A percentile compares a stretch with the other conserved stretches of the same genome.
Evolutionary conservation across 1,139 yeast genomes (phyloP).

Genomic region (Martiniozyma asiatica): DNA sequence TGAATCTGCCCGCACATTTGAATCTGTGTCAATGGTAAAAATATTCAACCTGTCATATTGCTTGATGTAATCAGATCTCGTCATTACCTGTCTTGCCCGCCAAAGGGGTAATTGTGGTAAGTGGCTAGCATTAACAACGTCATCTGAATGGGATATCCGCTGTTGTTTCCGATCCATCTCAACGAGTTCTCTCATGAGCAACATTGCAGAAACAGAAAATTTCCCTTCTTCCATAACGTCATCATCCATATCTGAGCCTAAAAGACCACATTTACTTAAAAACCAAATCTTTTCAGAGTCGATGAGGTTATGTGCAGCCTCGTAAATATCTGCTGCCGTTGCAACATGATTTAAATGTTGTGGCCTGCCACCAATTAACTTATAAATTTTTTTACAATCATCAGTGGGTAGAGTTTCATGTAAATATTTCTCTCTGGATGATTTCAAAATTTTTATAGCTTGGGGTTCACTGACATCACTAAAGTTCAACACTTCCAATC

Average conservation of each 20-base stretch:
- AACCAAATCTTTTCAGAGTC: constrained; percentile 83
- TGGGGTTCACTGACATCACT: constrained; percentile 51
- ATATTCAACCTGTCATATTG: constrained; percentile 63
- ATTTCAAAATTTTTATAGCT: constrained; percentile 43
- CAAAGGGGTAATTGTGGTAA: constrained; percentile 70
- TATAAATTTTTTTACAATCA: constrained; percentile 38
- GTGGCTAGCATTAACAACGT: constrained; percentile 28
- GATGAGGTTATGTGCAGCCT: constrained; percentile 59
- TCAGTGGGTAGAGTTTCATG: constrained; percentile 27
- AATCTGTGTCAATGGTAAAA: constrained; percentile 65
- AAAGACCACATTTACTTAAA: constrained; percentile 66
- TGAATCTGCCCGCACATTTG: constrained; percentile 69
- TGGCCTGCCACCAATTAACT: constrained; percentile 73
- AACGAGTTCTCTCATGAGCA: constrained; percentile 60
- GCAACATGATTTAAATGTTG: constrained; percentile 74
- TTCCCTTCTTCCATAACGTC: constrained; percentile 84
- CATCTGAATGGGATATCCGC: constrained; percentile 6
- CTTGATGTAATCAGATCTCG: constrained; percentile 72
- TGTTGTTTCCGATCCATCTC: constrained; percentile 44
- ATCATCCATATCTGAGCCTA: constrained; percentile 75
- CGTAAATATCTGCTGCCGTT: constrained; percentile 45
- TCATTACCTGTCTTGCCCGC: constrained; percentile 80
- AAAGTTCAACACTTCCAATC: constrained; percentile 62
- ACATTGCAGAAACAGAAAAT: constrained; percentile 67
- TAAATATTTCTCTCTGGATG: constrained; percentile 37